A percentile compares a stretch with the other conserved stretches of the same genome.
Conservation (phyloP, 164 flowering plant species). For the Magnolia officinalis region DNA sequence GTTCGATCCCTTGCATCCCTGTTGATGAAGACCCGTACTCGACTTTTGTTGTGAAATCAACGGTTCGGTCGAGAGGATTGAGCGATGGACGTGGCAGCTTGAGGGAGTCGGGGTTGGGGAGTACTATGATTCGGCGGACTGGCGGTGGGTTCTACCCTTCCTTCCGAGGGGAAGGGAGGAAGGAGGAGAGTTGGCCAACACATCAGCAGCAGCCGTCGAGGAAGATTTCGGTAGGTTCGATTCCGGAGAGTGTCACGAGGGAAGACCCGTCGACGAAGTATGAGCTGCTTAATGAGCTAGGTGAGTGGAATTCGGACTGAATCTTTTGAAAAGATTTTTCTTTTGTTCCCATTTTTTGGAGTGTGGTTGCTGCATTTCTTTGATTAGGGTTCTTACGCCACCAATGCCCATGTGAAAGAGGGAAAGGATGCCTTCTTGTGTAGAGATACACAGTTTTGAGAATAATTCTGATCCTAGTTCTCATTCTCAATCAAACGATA, state of each 20-base stretch:
- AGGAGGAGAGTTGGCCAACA: slow-evolving; percentile 75
- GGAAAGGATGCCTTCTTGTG: no score
- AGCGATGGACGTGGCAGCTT: slow-evolving; percentile 22
- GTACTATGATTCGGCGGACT: slow-evolving; percentile 50
- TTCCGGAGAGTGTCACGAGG: slow-evolving; percentile 74
- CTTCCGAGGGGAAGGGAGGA: slow-evolving; percentile 52
- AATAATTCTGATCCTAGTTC: no score
- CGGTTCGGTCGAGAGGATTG: slow-evolving; percentile 23
- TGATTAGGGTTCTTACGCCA: no score
- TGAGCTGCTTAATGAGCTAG: slow-evolving; percentile 82
- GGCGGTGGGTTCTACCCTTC: slow-evolving; percentile 20
- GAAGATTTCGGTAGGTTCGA: slow-evolving; percentile 76
- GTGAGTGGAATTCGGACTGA: slow-evolving; percentile 34
- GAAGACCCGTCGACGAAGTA: slow-evolving; percentile 92
- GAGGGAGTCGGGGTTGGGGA: slow-evolving; percentile 35
- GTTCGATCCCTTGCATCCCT: slow-evolving; percentile 17
- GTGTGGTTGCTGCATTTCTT: neutral
- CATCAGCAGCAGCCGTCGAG: slow-evolving; percentile 22
- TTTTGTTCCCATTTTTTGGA: neutral
- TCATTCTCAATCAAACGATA: no score
- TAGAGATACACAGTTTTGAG: no score
- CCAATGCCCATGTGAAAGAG: no score
- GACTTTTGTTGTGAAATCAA: slow-evolving; percentile 69
- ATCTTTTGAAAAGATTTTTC: neutral
- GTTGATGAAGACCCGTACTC: slow-evolving; percentile 52